Base-by-base conservation (phyloP, 139 green algal species). In the Coccomyxa sp. region DNA sequence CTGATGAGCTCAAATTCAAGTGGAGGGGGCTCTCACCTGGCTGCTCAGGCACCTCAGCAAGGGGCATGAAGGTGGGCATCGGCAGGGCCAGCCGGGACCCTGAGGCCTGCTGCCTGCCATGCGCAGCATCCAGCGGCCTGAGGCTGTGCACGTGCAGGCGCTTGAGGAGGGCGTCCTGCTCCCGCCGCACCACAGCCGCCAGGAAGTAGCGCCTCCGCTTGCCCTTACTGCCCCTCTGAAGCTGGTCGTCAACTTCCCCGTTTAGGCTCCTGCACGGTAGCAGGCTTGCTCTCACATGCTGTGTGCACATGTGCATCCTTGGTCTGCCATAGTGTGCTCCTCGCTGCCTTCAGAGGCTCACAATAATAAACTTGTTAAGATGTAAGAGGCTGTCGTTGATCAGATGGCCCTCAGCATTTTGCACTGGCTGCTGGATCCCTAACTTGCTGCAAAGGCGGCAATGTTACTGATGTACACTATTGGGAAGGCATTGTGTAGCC, bases 201-300 rank as follows among this genome's bases (percentile, higher is more conserved):
- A 79, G 73, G 75, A 85, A 91, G 76, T 87, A 91, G 36, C 87
- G 79, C 24, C 34, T 74, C 31, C 55, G 55, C 8, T 68, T 68
- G 29, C 70, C 78, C 68, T 22, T 29, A 7, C 29, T 58, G 27
- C 24, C 29, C 35, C 38, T 41, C 55, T 69, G 73, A 31, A 55
- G 7, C 27, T 41, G n/a, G 10, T 41, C 68, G 7, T 83, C 68
- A 18, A 18, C 72, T 31, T 69, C 55, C 73, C 41, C 76, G 36
- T 55, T 36, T 37, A 71, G 12, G 6, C 64, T 29, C 64, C 64
- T 71, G 64, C 64, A 36, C 44, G n/a, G 44, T 14, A 58, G 50
- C 50, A 64, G 50, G 27, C 50, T 31, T 12, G 18, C 50, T 22
- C 27, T 22, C 50, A 22, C 22, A 64, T 18, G 27, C 50, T 64